These are phyloP conservation scores for Fusarium compactum DNA, from an alignment of 2,329 filamentous ascomycete species.

Conservation along the genomic window DNA sequence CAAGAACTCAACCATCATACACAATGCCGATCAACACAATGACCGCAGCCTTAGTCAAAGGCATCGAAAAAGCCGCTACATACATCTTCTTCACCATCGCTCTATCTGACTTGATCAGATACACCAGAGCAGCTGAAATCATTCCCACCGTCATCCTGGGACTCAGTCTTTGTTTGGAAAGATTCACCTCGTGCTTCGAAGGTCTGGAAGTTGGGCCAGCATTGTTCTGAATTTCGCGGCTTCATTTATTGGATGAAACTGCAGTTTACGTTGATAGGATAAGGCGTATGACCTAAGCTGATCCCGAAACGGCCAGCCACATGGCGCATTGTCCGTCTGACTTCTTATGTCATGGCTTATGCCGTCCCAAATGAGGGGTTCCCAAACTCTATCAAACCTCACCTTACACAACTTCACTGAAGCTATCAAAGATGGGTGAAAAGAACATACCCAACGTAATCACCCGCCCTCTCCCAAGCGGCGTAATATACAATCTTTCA, in stretches of 20 bases:
- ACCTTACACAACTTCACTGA: background rate
- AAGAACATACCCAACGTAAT: background rate
- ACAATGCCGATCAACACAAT: no score
- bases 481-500: conserved; percentile 53
- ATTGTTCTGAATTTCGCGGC: no score
- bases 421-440: accelerated
- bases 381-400: background rate
- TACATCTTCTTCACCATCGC: no score
- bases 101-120: no score
- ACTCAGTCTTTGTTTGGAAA: accelerated
- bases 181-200: no score
- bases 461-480: conserved; percentile 33
- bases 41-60: no score
- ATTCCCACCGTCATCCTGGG: accelerated
- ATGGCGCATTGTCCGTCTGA: background rate
- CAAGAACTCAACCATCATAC: no score
- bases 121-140: no score
- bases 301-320: background rate
- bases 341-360: background rate
- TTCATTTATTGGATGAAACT: no score
- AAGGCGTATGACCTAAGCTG: background rate
- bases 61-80: no score
- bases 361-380: background rate
- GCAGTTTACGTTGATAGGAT: no score
- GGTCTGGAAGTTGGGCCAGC: no score